These are phyloP conservation scores for Xylaria venustula DNA, from an alignment of 495 filamentous ascomycete species.

Conservation along the genomic window DNA sequence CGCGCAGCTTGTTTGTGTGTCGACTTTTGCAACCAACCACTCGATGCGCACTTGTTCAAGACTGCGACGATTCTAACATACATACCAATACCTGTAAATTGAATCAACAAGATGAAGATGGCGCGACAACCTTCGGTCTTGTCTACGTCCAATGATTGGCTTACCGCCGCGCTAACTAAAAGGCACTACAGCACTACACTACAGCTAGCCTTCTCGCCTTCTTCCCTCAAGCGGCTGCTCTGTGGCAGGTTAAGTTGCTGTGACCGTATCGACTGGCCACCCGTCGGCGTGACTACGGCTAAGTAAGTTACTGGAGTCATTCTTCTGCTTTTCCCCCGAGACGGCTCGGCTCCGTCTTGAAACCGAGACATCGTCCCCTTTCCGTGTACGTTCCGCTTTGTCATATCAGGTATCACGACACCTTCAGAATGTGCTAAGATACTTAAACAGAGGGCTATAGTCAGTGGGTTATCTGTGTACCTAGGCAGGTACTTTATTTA, in stretches of 20 bases:
- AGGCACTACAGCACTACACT: too few relatives aligned
- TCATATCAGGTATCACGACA: background rate
- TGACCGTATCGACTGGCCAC: conserved; percentile 4
- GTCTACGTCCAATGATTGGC: conserved; percentile 4
- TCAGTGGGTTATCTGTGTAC: too few relatives aligned
- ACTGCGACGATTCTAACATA: too few relatives aligned
- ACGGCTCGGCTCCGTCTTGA: background rate
- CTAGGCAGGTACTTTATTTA: too few relatives aligned
- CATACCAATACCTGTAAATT: too few relatives aligned
- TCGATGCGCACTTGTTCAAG: too few relatives aligned
- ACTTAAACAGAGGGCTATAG: background rate
- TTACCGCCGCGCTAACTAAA: conserved; percentile 6
- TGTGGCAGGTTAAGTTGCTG: conserved; percentile 2
- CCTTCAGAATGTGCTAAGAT: background rate
- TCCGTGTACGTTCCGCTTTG: background rate
- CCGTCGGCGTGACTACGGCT: too few relatives aligned
- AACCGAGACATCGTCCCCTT: background rate
- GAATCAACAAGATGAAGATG: too few relatives aligned
- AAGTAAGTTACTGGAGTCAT: too few relatives aligned
- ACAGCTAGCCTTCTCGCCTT: too few relatives aligned
- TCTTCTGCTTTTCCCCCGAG: background rate
- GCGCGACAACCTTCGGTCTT: background rate
- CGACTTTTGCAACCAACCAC: background rate
- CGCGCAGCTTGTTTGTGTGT: background rate
- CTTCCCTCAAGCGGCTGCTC: background rate